Evolutionary conservation across 129 eudicot species (phyloP).

Genomic region (Chrysanthemum seticuspe): DNA sequence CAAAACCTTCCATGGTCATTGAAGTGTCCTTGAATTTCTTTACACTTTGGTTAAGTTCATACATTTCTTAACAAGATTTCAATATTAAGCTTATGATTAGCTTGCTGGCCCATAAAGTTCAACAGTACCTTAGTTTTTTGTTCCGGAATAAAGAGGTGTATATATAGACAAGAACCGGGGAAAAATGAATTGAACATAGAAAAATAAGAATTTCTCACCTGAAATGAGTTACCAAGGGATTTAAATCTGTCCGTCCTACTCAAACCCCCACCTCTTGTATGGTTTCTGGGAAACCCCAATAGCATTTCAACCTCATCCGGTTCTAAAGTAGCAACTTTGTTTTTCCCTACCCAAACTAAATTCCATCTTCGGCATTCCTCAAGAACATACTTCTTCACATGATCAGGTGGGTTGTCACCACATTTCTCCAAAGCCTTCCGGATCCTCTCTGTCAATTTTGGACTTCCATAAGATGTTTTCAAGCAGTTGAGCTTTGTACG

Average conservation of each 20-base stretch:
- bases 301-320: constrained; percentile 85
- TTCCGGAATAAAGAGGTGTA: not conserved
- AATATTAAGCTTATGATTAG: too few relatives aligned
- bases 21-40: too few relatives aligned
- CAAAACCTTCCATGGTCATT: too few relatives aligned
- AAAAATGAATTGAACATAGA: not conserved
- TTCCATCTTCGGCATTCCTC: constrained; percentile 87
- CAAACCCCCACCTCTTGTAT: constrained; percentile 93
- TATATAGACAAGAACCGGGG: too few relatives aligned
- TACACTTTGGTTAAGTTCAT: too few relatives aligned
- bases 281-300: constrained; percentile 85
- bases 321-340: constrained; percentile 84
- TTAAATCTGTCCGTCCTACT: constrained; percentile 82
- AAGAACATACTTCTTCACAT: constrained; percentile 52
- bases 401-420: constrained; percentile 49
- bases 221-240: constrained; percentile 90
- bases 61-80: too few relatives aligned
- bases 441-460: constrained; percentile 58
- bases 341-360: constrained; percentile 89
- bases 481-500: constrained; percentile 75
- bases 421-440: constrained; percentile 63
- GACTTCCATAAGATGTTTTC: constrained; percentile 68
- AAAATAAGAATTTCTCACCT: constrained; percentile 46
- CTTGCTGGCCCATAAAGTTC: too few relatives aligned
- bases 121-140: too few relatives aligned